Percentiles rank a stretch among this genome's conserved stretches.
phyloP scores from a whole-genome alignment of 345 rosid species.

The Linum lewisii region DNA sequence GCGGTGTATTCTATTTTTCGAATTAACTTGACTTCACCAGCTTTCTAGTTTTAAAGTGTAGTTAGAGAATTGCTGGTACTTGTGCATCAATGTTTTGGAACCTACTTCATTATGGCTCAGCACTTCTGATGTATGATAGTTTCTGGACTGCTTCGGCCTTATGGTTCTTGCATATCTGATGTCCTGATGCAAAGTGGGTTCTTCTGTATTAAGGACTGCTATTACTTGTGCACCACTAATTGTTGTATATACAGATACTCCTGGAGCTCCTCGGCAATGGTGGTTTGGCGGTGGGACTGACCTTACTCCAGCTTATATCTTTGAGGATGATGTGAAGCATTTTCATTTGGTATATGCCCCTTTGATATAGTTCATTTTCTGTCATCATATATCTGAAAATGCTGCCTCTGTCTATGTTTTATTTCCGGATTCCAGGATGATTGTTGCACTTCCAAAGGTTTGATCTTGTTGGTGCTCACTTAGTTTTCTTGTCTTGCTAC shows the following conservation, averaged over 20 bases:
- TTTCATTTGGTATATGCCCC: slow-evolving; percentile 60
- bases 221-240: not conserved
- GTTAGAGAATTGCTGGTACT: not conserved
- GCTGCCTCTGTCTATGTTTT: not conserved
- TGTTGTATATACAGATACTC: slow-evolving; percentile 38
- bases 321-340: slow-evolving; percentile 92
- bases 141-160: not conserved
- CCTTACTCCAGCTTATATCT: slow-evolving; percentile 92
- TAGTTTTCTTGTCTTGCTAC: not conserved
- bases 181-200: not conserved
- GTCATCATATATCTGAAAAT: not conserved
- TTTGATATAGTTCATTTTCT: not conserved
- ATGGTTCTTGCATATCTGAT: not conserved
- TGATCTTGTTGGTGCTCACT: not conserved
- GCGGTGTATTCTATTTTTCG: too few species aligned
- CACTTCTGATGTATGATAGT: too few species aligned
- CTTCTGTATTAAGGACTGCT: not conserved
- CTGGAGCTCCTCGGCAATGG: slow-evolving; percentile 98
- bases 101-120: too few species aligned
- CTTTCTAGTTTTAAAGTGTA: not conserved
- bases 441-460: too few species aligned
- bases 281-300: slow-evolving; percentile 99
- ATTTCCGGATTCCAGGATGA: not conserved
- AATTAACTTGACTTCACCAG: not conserved
- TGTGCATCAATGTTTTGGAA: too few species aligned